Conservation (phyloP, 2,329 filamentous ascomycete species). For the Fusarium floridanum region DNA sequence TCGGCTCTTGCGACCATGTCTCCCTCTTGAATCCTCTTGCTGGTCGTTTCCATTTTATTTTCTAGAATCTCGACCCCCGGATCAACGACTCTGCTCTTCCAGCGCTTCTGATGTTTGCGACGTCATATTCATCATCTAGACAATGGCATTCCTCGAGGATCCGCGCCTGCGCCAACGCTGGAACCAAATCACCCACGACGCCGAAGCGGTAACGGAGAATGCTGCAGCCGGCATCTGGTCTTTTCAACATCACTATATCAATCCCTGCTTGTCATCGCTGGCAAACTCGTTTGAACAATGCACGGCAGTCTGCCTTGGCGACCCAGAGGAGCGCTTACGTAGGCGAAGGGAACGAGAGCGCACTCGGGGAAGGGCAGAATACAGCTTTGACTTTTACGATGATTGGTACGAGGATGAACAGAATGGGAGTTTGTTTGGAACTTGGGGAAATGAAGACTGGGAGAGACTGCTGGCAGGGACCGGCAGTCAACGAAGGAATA, state of each 20-base stretch:
- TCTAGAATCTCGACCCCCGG: neutral
- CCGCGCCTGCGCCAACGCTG: slow-evolving; percentile 92
- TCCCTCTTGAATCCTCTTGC: slow-evolving; percentile 15
- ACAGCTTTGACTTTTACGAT: slow-evolving; percentile 97
- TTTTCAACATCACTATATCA: slow-evolving; percentile 87
- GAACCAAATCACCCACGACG: slow-evolving; percentile 91
- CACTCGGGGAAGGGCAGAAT: slow-evolving; percentile 75
- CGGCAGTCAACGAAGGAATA: slow-evolving; percentile 59
- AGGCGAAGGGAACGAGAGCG: slow-evolving; percentile 74
- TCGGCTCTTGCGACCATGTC: slow-evolving; percentile 34
- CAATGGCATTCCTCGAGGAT: slow-evolving; percentile 77
- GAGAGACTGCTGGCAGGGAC: slow-evolving; percentile 84
- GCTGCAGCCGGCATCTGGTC: slow-evolving; percentile 93
- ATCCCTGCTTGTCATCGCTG: slow-evolving; percentile 80
- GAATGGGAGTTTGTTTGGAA: slow-evolving; percentile 71
- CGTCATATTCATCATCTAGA: slow-evolving; percentile 48
- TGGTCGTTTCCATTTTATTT: neutral
- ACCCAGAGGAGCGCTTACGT: slow-evolving; percentile 79
- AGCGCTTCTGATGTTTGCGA: slow-evolving; percentile 41
- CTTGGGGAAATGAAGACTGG: slow-evolving; percentile 87
- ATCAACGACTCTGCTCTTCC: slow-evolving; percentile 10
- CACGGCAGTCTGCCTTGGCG: slow-evolving; percentile 76
- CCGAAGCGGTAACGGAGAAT: slow-evolving; percentile 90
- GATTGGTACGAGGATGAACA: slow-evolving; percentile 84
- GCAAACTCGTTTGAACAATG: slow-evolving; percentile 78